Conservation (phyloP, 768 basidiomycete species). For the Phaeolepiota aurea region DNA sequence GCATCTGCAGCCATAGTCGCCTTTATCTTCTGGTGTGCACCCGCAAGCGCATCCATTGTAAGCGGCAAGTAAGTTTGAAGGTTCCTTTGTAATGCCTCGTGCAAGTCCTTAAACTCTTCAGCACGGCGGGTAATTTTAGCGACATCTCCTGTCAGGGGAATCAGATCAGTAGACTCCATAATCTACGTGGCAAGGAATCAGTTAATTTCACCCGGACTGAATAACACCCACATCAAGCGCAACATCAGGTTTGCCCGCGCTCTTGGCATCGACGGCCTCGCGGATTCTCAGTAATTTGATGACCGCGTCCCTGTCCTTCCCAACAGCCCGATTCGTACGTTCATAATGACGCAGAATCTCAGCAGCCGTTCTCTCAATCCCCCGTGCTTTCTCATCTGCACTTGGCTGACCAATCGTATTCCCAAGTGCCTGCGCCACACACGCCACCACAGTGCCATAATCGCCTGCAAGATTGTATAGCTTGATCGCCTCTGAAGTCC, state of each 20-base stretch:
- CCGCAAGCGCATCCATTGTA: constrained; percentile 88
- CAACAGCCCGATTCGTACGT: constrained; percentile 63
- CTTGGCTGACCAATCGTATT: constrained; percentile 66
- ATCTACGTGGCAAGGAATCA: constrained; percentile 35
- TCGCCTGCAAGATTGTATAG: constrained; percentile 93
- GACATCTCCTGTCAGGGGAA: constrained; percentile 83
- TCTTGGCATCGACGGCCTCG: constrained; percentile 73
- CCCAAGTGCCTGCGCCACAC: constrained; percentile 82
- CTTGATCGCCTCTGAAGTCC: constrained; percentile 86
- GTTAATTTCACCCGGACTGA: neutral
- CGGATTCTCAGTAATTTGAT: constrained; percentile 71
- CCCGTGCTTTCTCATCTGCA: constrained; percentile 52
- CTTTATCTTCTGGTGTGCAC: constrained; percentile 73
- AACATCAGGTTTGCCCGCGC: constrained; percentile 60
- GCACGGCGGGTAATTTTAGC: constrained; percentile 78
- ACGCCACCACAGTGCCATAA: constrained; percentile 79
- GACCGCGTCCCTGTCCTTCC: constrained; percentile 67
- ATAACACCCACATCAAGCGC: constrained; percentile 65
- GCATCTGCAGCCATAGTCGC: constrained; percentile 62
- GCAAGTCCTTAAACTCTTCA: constrained; percentile 82
- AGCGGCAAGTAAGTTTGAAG: constrained; percentile 81
- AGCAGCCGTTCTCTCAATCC: constrained; percentile 64
- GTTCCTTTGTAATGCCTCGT: constrained; percentile 85
- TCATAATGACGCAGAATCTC: constrained; percentile 80
- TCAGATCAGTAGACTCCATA: constrained; percentile 79